Conservation (phyloP, 805 yeast species). For the Candida sakaeoensis region DNA sequence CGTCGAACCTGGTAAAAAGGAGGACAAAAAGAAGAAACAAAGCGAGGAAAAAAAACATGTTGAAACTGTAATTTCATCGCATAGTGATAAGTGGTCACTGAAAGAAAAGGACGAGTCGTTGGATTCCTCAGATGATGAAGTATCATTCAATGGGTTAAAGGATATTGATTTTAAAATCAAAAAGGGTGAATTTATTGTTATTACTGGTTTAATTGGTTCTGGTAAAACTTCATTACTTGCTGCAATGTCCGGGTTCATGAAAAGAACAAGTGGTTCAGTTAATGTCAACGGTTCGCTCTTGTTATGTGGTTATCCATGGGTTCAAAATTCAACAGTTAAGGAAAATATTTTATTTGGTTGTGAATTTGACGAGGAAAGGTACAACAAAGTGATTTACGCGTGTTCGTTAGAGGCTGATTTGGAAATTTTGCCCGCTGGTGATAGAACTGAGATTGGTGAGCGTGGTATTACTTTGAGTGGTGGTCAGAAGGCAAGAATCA, state of each 20-base stretch:
- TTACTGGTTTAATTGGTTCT: conserved; percentile 35
- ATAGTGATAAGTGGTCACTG: conserved; percentile 8
- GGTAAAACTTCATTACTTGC: conserved; percentile 35
- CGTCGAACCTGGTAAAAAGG: conserved; percentile 2
- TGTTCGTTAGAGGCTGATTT: conserved; percentile 32
- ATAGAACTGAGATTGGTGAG: conserved; percentile 35
- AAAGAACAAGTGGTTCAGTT: conserved; percentile 24
- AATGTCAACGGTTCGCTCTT: conserved; percentile 26
- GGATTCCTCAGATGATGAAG: conserved; percentile 13
- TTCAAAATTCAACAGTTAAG: conserved; percentile 31
- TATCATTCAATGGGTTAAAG: conserved; percentile 25
- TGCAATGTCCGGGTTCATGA: conserved; percentile 39
- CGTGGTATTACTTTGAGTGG: conserved; percentile 36
- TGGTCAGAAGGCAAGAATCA: conserved; percentile 36
- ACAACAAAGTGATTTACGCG: conserved; percentile 24
- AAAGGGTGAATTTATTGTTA: conserved; percentile 33
- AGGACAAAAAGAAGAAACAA: conserved; percentile 8
- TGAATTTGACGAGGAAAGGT: conserved; percentile 19
- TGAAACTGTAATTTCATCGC: neutral
- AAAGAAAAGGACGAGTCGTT: conserved; percentile 11
- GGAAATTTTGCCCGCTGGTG: conserved; percentile 31
- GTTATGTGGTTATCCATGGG: conserved; percentile 35
- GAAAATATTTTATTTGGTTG: conserved; percentile 31
- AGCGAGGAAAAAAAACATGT: conserved; percentile 8
- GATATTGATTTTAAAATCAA: conserved; percentile 22